These are phyloP conservation scores for Niebla homalea DNA, from an alignment of 495 filamentous ascomycete genomes.

Conservation along the genomic window DNA sequence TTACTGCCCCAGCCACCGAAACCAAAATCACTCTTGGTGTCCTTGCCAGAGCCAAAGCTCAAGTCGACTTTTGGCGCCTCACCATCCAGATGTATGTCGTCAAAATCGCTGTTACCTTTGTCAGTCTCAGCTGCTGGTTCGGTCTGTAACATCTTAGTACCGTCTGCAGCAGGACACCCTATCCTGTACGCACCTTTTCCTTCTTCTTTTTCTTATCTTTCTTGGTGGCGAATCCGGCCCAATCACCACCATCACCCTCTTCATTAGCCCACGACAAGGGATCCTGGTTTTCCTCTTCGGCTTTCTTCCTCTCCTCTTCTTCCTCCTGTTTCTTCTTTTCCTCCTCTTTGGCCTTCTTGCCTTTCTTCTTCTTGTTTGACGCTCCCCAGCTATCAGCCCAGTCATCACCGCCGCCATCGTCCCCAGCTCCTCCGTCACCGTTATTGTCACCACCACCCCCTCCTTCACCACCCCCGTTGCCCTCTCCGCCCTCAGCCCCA, in stretches of 20 bases:
- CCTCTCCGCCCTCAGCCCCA: conserved; percentile 16
- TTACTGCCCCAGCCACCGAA: conserved; percentile 28
- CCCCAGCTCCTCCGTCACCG: conserved; percentile 25
- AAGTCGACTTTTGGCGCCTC: conserved; percentile 33
- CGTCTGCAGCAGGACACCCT: background rate
- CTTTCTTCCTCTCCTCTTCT: conserved; percentile 20
- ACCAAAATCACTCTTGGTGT: conserved; percentile 26
- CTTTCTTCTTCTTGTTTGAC: conserved; percentile 28
- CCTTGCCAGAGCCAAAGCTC: conserved; percentile 26
- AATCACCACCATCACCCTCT: conserved; percentile 27
- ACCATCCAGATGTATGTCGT: conserved; percentile 33
- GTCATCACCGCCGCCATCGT: conserved; percentile 27
- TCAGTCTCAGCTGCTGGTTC: conserved; percentile 14
- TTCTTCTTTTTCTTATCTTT: conserved; percentile 37
- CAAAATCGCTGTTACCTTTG: conserved; percentile 23
- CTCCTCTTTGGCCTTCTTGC: conserved; percentile 21
- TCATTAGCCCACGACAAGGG: conserved; percentile 23
- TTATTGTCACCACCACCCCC: conserved; percentile 24
- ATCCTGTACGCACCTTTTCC: conserved; percentile 27
- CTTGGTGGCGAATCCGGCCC: conserved; percentile 19
- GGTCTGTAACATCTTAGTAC: conserved; percentile 4
- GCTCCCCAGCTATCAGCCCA: conserved; percentile 30
- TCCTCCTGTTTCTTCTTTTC: conserved; percentile 23
- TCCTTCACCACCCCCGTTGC: conserved; percentile 17
- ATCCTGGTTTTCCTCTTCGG: conserved; percentile 15